Conservation (phyloP, 176 grass and related monocot species). For the Musa troglodytarum region DNA sequence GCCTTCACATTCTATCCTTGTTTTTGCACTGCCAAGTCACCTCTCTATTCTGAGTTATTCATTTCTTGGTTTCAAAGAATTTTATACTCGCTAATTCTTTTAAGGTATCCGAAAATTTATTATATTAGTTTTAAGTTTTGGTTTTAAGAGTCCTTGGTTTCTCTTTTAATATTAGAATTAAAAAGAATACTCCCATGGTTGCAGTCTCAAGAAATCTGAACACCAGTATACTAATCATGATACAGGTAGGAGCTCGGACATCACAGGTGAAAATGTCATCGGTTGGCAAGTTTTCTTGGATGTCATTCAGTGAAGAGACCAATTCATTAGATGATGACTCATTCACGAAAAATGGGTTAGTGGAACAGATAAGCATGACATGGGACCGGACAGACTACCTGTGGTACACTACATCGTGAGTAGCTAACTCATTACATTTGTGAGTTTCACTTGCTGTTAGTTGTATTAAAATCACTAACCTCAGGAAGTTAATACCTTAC, state of each 20-base stretch:
- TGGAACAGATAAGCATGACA: constrained; percentile 82
- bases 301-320: constrained; percentile 61
- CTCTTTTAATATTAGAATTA: too few relatives aligned
- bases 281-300: constrained; percentile 55
- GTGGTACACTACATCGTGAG: constrained; percentile 95
- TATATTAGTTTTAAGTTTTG: too few relatives aligned
- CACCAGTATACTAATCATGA: neutral
- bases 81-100: neutral
- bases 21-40: neutral
- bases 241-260: constrained; percentile 56
- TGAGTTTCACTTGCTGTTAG: neutral
- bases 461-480: neutral
- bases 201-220: neutral
- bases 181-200: neutral
- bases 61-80: neutral
- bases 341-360: constrained; percentile 65
- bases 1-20: neutral
- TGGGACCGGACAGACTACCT: constrained; percentile 92
- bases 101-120: neutral
- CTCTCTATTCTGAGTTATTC: too few relatives aligned
- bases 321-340: constrained; percentile 43
- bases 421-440: neutral
- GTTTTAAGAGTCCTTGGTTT: too few relatives aligned
- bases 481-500: neutral
- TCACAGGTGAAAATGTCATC: constrained; percentile 43